Evolutionary conservation across 495 filamentous ascomycete species (phyloP), one percentile per base, ranked within the genome.

Genomic region (Penicillium silybi): DNA sequence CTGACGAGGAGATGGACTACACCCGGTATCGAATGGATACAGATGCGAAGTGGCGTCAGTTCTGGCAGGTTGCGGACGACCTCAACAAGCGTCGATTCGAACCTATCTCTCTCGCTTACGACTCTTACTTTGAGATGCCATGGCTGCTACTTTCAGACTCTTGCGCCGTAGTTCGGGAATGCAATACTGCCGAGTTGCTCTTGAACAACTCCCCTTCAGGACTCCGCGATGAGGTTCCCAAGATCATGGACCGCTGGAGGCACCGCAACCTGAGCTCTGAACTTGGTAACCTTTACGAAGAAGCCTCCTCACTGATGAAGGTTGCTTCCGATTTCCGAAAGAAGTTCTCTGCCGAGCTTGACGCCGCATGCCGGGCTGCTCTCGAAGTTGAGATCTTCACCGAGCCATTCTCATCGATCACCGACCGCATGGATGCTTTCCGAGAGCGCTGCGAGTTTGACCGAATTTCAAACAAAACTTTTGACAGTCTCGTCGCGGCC

Each of bases 11-110:
- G n/a, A 80, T 86, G 61, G 86, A 93, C 53, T 88, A 87, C 52
- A 77, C 83, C 13, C 80, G 84, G 38, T 92, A 87, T 65, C 78
- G 84, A 38, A 68, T 70, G 25, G 83, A 86, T 26, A 85, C 85
- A 37, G 84, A 91, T 62, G 74, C 84, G 8, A 92, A 97, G 61
- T 98, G 93, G 95, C 82, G 86, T 38, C 79, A 89, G 40, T 95
- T 93, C 69, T 93, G 88, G 72, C 85, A 92, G 37, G 77, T 97
- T 19, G 77, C 92, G 43, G 74, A 83, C 11, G 92, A 97, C 62
- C 78, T 99, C 19, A 87, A 99, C 61, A 90, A 85, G 53, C 84
- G 88, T 52, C 80, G 91, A 61, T 84, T 86, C 6, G 90, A 96
- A 60, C 81, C 85, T 2, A 64, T 95, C 35, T 83, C 88, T 3